phyloP scores from a whole-genome alignment of 2,329 filamentous ascomycete species.

The Neonectria magnoliae region DNA sequence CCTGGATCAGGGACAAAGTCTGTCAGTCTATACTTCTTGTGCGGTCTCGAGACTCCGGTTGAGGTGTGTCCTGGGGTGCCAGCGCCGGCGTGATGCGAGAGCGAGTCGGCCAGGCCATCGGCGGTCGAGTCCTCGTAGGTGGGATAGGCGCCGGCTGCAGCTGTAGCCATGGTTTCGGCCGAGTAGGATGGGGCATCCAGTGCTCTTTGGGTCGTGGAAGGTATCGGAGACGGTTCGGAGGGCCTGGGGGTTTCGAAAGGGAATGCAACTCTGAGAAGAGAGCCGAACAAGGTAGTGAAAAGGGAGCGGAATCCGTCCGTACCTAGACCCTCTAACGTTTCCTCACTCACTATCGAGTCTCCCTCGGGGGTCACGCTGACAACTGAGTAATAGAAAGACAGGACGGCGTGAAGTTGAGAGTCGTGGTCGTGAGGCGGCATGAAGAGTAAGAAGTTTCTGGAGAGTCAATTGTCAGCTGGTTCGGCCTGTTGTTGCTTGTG shows the following conservation, averaged over 20 bases:
- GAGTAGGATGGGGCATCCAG: constrained; percentile 29
- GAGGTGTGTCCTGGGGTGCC: constrained; percentile 49
- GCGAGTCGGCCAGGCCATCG: constrained; percentile 38
- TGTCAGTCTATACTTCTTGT: constrained; percentile 66
- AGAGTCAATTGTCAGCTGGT: constrained; percentile 36
- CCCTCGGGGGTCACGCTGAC: constrained; percentile 92
- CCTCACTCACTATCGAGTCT: constrained; percentile 91
- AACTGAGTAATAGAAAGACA: constrained; percentile 91
- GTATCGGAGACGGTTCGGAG: constrained; percentile 35
- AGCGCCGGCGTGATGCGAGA: constrained; percentile 45
- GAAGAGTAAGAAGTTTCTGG: constrained; percentile 92
- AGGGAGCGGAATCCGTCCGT: constrained; percentile 69
- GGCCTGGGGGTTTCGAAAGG: constrained; percentile 51
- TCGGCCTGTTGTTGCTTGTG: constrained; percentile 14
- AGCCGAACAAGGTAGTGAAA: constrained; percentile 79
- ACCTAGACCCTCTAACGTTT: constrained; percentile 94
- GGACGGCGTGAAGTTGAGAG: constrained; percentile 80
- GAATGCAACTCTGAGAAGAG: constrained; percentile 74
- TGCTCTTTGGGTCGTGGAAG: constrained; percentile 17
- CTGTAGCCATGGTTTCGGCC: constrained; percentile 34
- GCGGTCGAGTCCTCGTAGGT: constrained; percentile 38
- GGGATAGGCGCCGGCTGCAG: constrained; percentile 30
- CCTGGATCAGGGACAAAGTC: constrained; percentile 86
- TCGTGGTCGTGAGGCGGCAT: constrained; percentile 72
- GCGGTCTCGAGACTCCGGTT: constrained; percentile 47